phyloP scores from a whole-genome alignment of 768 basidiomycete species.

The Boletus barrowsii region DNA sequence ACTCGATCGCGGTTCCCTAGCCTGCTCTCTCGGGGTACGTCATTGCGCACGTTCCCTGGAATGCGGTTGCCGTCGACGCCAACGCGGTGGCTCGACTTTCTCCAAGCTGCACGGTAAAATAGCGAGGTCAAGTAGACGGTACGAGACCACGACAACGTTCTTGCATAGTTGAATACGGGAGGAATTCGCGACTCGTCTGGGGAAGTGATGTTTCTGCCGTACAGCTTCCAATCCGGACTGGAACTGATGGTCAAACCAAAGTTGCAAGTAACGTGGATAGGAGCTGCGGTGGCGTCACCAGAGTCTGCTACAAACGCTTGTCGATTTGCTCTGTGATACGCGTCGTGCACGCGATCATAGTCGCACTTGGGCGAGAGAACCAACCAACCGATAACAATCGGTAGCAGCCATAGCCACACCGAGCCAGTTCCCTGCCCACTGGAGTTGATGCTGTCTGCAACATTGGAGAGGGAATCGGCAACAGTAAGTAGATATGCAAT shows the following conservation, averaged over 20 bases:
- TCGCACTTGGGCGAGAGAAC: conserved; percentile 41
- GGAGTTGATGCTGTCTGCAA: conserved; percentile 23
- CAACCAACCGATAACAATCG: conserved; percentile 41
- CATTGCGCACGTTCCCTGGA: not conserved
- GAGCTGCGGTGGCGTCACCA: not conserved
- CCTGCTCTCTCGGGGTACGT: conserved; percentile 14
- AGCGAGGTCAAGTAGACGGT: conserved; percentile 14
- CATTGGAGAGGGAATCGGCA: conserved; percentile 12
- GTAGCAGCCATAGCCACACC: conserved; percentile 44
- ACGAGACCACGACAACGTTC: conserved; percentile 20
- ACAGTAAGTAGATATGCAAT: conserved; percentile 36
- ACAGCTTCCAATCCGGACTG: conserved; percentile 1
- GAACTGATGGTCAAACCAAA: conserved; percentile 18
- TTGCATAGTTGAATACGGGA: conserved; percentile 26
- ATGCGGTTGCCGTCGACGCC: not conserved
- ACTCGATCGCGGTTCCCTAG: conserved; percentile 19
- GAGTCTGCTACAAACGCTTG: not conserved
- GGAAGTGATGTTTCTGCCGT: conserved; percentile 2
- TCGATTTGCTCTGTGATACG: conserved; percentile 15
- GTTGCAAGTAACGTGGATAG: not conserved
- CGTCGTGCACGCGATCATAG: conserved; percentile 25
- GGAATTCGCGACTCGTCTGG: conserved; percentile 24
- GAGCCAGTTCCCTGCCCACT: conserved; percentile 40
- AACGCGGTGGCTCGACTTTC: not conserved
- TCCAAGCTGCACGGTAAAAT: conserved; percentile 17